A percentile compares a stretch with the other conserved stretches of the same genome.
These are phyloP conservation scores for Vachellia pachyceras DNA, from an alignment of 306 rosid genomes.

Conservation along the genomic window DNA sequence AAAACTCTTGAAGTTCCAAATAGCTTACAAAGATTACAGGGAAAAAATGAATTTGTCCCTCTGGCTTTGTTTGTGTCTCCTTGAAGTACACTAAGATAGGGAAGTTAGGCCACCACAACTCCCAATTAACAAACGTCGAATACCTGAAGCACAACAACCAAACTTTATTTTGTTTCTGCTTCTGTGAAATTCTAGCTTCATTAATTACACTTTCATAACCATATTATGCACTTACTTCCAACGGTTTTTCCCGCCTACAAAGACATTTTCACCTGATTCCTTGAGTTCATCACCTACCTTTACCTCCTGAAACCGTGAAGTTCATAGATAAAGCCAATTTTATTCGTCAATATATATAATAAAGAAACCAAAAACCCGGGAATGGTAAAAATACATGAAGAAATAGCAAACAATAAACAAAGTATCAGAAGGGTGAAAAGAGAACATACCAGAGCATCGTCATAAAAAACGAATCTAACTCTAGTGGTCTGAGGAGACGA, in stretches of 20 bases:
- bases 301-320: constrained; percentile 69
- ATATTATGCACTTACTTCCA: constrained; percentile 77
- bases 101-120: constrained; percentile 98
- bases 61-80: constrained; percentile 93
- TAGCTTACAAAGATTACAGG: constrained; percentile 89
- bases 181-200: constrained; percentile 15
- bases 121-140: constrained; percentile 94
- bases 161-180: constrained; percentile 19
- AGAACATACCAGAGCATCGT: constrained; percentile 83
- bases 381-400: constrained; percentile 24
- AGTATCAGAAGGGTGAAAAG: constrained; percentile 36
- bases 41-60: constrained; percentile 95
- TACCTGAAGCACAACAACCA: constrained; percentile 53
- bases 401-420: neutral
- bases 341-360: constrained; percentile 10
- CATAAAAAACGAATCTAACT: constrained; percentile 87
- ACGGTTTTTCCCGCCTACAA: constrained; percentile 89
- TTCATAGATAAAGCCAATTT: constrained; percentile 13
- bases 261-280: constrained; percentile 88
- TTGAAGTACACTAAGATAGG: constrained; percentile 93
- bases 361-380: neutral
- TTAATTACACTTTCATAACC: neutral
- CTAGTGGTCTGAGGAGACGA: constrained; percentile 72
- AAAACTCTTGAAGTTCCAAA: neutral
- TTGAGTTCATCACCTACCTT: constrained; percentile 84